Base-by-base conservation (phyloP, 2,329 filamentous ascomycete species). In the Verruconis gallopava region DNA sequence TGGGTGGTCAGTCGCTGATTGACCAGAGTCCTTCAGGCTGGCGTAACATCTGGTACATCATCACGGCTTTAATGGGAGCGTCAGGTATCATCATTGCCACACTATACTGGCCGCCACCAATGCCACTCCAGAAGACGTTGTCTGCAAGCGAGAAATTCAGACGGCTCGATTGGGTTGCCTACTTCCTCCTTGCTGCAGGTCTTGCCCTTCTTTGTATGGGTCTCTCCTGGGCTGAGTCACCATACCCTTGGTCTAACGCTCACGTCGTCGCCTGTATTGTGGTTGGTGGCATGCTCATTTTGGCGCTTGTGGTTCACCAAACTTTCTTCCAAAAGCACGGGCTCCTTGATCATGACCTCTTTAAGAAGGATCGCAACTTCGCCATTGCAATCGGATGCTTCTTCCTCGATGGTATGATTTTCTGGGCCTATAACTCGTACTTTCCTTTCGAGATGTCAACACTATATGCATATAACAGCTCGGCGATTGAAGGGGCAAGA, bases 201-300 rank as follows among this genome's bases (percentile, higher is more conserved):
- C 56, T 62, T 5, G 53, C 66, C 3, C 51, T 66, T 12, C 59
- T 67, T 45, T 53, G 68, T 33, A 49, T 69, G 36, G 66, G 66
- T 15, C 56, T 69, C 3, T 63, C 60, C 35, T 61, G 57, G 56
- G 63, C 65, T 37, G 65, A 65, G 9, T 52, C 49, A 2, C 50
- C 53, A 3, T 63, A 68, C 49, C 53, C 64, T n/a, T 69, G 66
- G 67, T 49, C 49, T 19, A 64, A 60, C 37, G 53, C 56, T 1
- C 51, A 60, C 38, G 61, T 64, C 1, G 48, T 61, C n/a, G 49
- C 44, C 14, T 46, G 47, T 12, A 38, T 52, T 6, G 21, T 50
- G n/a, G 35, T 50, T 35, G 51, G 51, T 5, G 28, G 43, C 25
- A 28, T 40, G 9, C 21, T 32, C 11, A 22, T 53, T 3, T 39